A percentile compares a stretch with the other conserved stretches of the same genome.
Conservation (phyloP, 169 alveolate species). For the Cyclospora cayetanensis region DNA sequence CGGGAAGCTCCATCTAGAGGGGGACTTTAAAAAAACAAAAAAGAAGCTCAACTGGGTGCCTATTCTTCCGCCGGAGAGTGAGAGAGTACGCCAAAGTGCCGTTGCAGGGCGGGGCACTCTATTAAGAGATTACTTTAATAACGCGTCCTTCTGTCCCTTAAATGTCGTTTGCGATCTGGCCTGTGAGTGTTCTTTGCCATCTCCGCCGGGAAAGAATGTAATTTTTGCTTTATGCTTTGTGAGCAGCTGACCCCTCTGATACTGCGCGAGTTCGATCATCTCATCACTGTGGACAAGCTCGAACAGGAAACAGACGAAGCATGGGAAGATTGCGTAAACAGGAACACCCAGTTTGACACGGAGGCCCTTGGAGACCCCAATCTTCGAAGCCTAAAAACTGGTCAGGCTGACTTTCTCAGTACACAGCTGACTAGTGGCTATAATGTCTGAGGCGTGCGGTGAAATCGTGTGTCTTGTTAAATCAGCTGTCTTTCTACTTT, state of each 20-base stretch:
- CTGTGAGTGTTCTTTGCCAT: no score
- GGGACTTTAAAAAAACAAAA: conserved; percentile 90
- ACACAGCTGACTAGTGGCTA: neutral
- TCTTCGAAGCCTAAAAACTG: conserved; percentile 31
- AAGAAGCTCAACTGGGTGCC: conserved; percentile 93
- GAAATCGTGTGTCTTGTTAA: neutral
- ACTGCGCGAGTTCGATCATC: conserved; percentile 94
- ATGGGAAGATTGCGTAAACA: conserved; percentile 85
- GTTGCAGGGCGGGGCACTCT: no score
- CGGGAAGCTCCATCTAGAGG: conserved; percentile 86
- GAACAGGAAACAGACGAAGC: conserved; percentile 93
- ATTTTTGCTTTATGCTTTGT: no score
- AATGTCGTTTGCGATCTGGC: no score
- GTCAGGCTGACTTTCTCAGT: neutral
- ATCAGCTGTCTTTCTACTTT: no score
- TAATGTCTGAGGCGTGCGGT: neutral
- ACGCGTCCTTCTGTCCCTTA: neutral
- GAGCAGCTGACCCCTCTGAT: conserved; percentile 79
- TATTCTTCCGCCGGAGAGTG: conserved; percentile 70
- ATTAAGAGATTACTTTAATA: neutral
- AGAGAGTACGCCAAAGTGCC: no score
- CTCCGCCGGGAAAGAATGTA: no score
- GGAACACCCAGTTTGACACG: conserved; percentile 78
- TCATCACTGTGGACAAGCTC: conserved; percentile 92
- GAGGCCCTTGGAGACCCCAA: conserved; percentile 77